Base-by-base conservation (phyloP, 1,139 yeast species). In the Yamadazyma conglobata region DNA sequence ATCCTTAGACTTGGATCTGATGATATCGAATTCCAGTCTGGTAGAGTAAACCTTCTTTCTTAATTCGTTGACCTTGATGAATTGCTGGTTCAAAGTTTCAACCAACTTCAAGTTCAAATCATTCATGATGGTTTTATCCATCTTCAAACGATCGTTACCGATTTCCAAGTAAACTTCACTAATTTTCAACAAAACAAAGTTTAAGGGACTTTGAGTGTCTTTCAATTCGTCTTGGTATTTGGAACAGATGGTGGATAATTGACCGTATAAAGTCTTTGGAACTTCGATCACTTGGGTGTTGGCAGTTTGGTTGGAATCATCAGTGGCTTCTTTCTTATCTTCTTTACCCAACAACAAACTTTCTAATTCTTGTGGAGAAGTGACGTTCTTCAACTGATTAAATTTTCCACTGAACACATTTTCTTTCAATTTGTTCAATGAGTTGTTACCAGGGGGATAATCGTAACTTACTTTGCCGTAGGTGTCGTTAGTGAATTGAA, bases 11-110 rank as follows among this genome's bases (percentile, higher is more conserved):
- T 56, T 60, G 24, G 66, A 47, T 54, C 91, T 70, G 42, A 77
- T 57, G n/a, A 79, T 64, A 54, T 84, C 93, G 51, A 84, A 81
- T 38, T 73, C 79, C 34, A 73, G 64, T 56, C 91, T 73, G 5
- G 86, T 75, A 22, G 73, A 64, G 50, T 82, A 85, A 16, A 84
- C 94, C 37, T 68, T 71, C 50, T 72, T 76, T 52, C 93, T 75
- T 47, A 77, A 64, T 39, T 70, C 73, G 38, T 68, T 64, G 18
- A 81, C 81, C 47, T 73, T 73, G 39, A 71, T 73, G 55, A 82
- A 82, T 44, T 75, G 78, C 34, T 67, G 64, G 40, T 74, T 64
- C 42, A 83, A 62, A 19, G 73, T 56, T 13, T 58, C 56, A 28
- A 71, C 72, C 42, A 83, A 60, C 44, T 73, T 70, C 28, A 53